Evolutionary conservation across 2,329 filamentous ascomycete species (phyloP).

Genomic region (Colletotrichum sp.): DNA sequence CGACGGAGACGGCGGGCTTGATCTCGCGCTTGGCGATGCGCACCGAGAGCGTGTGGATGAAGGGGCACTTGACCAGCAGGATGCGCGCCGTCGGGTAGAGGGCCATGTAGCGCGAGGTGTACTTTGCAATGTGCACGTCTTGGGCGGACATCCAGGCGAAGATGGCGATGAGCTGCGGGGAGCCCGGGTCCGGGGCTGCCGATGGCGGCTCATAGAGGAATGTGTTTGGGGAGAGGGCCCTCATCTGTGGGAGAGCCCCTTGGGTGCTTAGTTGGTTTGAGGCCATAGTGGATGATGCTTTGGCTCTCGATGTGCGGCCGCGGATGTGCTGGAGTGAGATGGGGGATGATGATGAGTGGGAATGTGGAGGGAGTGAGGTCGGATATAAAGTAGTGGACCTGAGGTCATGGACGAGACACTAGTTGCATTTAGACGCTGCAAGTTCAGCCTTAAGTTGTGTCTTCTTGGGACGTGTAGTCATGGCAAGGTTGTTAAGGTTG

Average conservation of each 20-base stretch:
- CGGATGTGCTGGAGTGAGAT: not conserved
- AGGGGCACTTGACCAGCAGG: constrained; percentile 49
- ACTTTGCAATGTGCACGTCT: constrained; percentile 57
- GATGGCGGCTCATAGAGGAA: constrained; percentile 38
- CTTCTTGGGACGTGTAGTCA: constrained; percentile 2
- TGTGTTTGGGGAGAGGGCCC: constrained; percentile 39
- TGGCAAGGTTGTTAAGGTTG: not conserved
- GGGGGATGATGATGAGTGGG: not conserved
- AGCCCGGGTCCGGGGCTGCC: not conserved
- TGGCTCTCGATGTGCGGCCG: not conserved
- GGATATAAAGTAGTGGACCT: not conserved
- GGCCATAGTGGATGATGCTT: constrained; percentile 27
- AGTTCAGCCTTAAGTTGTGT: not conserved
- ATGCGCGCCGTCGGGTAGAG: constrained; percentile 51
- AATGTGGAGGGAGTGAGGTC: not conserved
- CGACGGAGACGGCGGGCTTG: constrained; percentile 42
- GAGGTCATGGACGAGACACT: constrained; percentile 10
- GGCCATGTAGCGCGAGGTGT: constrained; percentile 48
- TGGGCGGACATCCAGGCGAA: constrained; percentile 57
- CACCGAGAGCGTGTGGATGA: constrained; percentile 38
- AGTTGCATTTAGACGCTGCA: not conserved
- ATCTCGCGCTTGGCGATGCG: constrained; percentile 36
- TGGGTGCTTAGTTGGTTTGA: constrained; percentile 24
- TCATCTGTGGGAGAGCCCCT: constrained; percentile 38
- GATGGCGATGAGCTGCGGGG: constrained; percentile 53